A percentile compares a stretch with the other conserved stretches of the same genome.
Conservation (phyloP, 1,284 basidiomycete genomes). For the Ceratobasidium sp. region DNA sequence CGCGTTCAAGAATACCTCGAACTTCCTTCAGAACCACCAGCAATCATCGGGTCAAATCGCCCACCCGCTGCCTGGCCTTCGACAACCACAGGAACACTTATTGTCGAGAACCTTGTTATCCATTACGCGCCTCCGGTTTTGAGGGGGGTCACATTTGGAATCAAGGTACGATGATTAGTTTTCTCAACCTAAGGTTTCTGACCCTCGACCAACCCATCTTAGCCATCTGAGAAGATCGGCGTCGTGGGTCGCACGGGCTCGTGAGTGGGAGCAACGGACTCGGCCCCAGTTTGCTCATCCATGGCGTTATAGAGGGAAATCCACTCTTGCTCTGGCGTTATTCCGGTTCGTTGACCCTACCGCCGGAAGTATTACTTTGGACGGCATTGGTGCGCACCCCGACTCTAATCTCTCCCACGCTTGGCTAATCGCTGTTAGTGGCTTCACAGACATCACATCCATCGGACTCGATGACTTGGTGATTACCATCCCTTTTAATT, state of each 20-base stretch:
- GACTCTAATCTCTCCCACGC: too few species aligned
- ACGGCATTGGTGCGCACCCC: slow-evolving; percentile 72
- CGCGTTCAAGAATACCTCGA: slow-evolving; percentile 89
- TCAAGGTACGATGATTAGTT: too few species aligned
- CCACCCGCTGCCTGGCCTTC: slow-evolving; percentile 91
- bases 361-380: slow-evolving; percentile 81
- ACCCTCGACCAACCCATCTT: slow-evolving; percentile 44
- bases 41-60: slow-evolving; percentile 71
- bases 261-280: slow-evolving; percentile 46
- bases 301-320: slow-evolving; percentile 68
- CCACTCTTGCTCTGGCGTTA: slow-evolving; percentile 85
- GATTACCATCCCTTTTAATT: slow-evolving; percentile 60
- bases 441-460: slow-evolving; percentile 68
- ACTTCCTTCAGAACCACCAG: slow-evolving; percentile 85
- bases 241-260: slow-evolving; percentile 77
- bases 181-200: too few species aligned
- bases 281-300: slow-evolving; percentile 11
- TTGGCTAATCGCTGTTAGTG: too few species aligned
- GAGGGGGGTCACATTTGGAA: slow-evolving; percentile 69
- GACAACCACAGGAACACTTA: slow-evolving; percentile 55
- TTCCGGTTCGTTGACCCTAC: slow-evolving; percentile 90
- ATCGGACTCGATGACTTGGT: slow-evolving; percentile 89
- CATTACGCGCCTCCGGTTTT: slow-evolving; percentile 87
- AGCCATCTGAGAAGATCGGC: slow-evolving; percentile 74
- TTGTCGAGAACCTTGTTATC: slow-evolving; percentile 77